Conservation (phyloP, 768 basidiomycete species). For the Tylopilus vinaceipallidus region DNA sequence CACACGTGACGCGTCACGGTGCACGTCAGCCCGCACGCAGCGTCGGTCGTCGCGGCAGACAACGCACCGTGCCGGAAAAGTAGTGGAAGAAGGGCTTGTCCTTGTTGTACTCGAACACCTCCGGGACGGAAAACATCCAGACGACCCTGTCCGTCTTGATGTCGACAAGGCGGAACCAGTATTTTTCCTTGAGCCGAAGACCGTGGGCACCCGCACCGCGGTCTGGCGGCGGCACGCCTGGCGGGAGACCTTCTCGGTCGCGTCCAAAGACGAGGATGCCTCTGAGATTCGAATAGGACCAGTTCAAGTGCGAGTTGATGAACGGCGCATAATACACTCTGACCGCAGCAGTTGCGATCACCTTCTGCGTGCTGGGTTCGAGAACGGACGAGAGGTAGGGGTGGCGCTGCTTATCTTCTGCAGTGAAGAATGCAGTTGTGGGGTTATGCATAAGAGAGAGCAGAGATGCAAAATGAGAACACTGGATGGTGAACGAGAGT, state of each 20-base stretch:
- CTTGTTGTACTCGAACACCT: slow-evolving; percentile 65
- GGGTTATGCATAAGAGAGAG: slow-evolving; percentile 31
- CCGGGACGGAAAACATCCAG: slow-evolving; percentile 67
- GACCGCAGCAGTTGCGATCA: slow-evolving; percentile 53
- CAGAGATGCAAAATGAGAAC: slow-evolving; percentile 5
- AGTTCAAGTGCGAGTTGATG: slow-evolving; percentile 43
- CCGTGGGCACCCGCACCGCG: slow-evolving; percentile 19
- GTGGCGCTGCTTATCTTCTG: slow-evolving; percentile 38
- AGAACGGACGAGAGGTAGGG: slow-evolving; percentile 40
- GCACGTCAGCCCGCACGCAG: not conserved
- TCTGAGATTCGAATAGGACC: slow-evolving; percentile 59
- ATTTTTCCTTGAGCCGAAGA: slow-evolving; percentile 34
- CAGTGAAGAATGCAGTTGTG: slow-evolving; percentile 32
- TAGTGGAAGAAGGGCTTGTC: slow-evolving; percentile 93
- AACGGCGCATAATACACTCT: slow-evolving; percentile 64
- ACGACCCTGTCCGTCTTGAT: slow-evolving; percentile 54
- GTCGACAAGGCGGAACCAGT: slow-evolving; percentile 69
- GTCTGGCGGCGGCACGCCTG: slow-evolving; percentile 21
- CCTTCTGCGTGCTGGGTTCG: slow-evolving; percentile 39
- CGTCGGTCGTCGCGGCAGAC: not conserved
- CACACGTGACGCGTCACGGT: not conserved
- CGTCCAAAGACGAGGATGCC: slow-evolving; percentile 58
- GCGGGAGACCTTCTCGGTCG: slow-evolving; percentile 29
- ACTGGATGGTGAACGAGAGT: slow-evolving; percentile 18
- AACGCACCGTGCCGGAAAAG: slow-evolving; percentile 79